These are phyloP conservation scores for Fraxinus dipetala DNA, from an alignment of 305 asterid species.

Conservation along the genomic window DNA sequence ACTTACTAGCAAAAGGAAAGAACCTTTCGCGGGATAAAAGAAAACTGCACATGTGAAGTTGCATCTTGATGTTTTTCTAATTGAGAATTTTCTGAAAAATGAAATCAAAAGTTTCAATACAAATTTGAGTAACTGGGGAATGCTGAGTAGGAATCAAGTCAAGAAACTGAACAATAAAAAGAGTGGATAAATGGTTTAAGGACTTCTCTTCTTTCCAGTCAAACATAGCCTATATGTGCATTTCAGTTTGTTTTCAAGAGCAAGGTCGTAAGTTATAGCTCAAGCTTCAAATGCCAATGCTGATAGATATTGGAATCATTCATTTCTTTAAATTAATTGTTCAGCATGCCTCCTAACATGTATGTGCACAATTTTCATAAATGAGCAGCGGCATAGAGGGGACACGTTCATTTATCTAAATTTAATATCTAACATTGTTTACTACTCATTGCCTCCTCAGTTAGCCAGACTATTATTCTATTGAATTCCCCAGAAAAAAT, in stretches of 20 bases:
- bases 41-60: background rate
- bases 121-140: background rate
- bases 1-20: background rate
- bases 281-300: background rate
- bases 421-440: background rate
- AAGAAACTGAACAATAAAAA: background rate
- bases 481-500: background rate
- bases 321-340: background rate
- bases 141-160: background rate
- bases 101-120: background rate
- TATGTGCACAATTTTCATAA: background rate
- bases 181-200: background rate
- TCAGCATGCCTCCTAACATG: background rate
- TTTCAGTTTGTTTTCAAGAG: background rate
- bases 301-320: background rate
- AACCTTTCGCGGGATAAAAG: background rate
- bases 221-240: background rate
- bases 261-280: background rate
- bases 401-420: background rate
- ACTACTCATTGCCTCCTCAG: background rate
- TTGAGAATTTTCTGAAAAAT: background rate
- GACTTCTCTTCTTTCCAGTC: background rate
- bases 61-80: background rate
- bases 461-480: background rate
- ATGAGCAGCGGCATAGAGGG: background rate